Evolutionary conservation across 2,329 filamentous ascomycete genomes (phyloP).

Genomic region (Chalara sp.): DNA sequence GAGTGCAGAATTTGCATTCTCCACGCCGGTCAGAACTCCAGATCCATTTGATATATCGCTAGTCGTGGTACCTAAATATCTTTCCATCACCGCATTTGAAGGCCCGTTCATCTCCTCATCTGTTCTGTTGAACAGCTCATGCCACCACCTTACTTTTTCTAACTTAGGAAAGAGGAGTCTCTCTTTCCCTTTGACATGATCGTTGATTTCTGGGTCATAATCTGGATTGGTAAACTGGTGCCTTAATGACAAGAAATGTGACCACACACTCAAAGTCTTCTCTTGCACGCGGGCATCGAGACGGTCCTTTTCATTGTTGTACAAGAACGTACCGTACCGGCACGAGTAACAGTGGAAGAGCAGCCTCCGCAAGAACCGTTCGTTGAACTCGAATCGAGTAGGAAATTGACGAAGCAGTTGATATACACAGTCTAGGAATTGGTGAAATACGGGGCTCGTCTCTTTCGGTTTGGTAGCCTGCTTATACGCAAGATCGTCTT

Average conservation of each 20-base stretch:
- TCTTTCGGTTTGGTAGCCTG: conserved; percentile 80
- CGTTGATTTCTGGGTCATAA: conserved; percentile 70
- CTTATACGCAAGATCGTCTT: conserved; percentile 41
- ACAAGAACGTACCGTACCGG: conserved; percentile 94
- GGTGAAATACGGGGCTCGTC: conserved; percentile 93
- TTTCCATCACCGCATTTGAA: conserved; percentile 40
- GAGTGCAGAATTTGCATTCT: conserved; percentile 16
- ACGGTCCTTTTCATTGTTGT: conserved; percentile 88
- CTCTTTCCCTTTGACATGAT: conserved; percentile 72
- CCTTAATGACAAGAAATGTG: conserved; percentile 80
- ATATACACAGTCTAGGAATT: conserved; percentile 92
- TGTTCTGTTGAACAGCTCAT: conserved; percentile 75
- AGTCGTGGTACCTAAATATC: conserved; percentile 16
- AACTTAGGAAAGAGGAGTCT: conserved; percentile 75
- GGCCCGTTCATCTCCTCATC: conserved; percentile 89
- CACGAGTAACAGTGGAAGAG: conserved; percentile 93
- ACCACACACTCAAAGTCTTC: conserved; percentile 83
- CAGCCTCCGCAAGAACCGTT: conserved; percentile 81
- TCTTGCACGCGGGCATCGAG: conserved; percentile 61
- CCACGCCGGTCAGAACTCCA: conserved; percentile 21
- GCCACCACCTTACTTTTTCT: conserved; percentile 87
- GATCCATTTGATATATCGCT: conserved; percentile 5
- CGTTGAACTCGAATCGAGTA: conserved; percentile 90
- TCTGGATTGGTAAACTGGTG: conserved; percentile 76
- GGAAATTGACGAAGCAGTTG: conserved; percentile 83